Conservation (phyloP, 2,329 filamentous ascomycete species). For the Colletotrichum agaves region DNA sequence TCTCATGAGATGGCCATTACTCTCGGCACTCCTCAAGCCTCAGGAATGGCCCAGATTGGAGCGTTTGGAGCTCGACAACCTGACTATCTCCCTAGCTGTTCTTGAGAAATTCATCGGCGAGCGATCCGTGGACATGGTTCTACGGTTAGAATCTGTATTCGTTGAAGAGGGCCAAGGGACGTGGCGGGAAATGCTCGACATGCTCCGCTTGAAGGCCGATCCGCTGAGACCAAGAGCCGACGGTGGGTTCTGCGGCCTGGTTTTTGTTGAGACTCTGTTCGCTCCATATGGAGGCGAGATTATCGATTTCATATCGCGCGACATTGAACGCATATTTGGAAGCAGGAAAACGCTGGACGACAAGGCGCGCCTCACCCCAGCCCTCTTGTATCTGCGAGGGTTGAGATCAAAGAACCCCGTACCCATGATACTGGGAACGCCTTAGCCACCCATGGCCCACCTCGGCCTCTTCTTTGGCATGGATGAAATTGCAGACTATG, state of each 20-base stretch:
- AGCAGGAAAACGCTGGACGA: not conserved
- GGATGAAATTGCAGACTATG: too few relatives aligned
- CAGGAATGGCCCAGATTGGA: not conserved
- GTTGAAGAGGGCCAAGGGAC: not conserved
- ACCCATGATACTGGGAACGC: not conserved
- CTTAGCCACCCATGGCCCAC: too few relatives aligned
- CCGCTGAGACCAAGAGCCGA: not conserved
- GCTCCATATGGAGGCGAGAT: not conserved
- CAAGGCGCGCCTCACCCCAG: not conserved
- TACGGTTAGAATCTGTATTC: not conserved
- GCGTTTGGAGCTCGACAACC: not conserved
- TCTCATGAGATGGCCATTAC: not conserved
- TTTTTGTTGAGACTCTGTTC: not conserved
- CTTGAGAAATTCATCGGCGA: not conserved
- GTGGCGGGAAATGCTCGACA: not conserved
- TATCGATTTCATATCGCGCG: not conserved
- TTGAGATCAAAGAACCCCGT: not conserved
- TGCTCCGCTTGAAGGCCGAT: not conserved
- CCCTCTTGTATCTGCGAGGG: not conserved
- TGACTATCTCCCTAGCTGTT: not conserved
- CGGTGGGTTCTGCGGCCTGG: not conserved
- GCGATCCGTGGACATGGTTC: not conserved
- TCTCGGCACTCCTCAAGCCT: not conserved
- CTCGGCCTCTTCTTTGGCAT: too few relatives aligned
- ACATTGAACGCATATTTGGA: slow-evolving; percentile 2